Evolutionary conservation across 306 rosid genomes (phyloP).

Genomic region (Citrullus amarus): DNA sequence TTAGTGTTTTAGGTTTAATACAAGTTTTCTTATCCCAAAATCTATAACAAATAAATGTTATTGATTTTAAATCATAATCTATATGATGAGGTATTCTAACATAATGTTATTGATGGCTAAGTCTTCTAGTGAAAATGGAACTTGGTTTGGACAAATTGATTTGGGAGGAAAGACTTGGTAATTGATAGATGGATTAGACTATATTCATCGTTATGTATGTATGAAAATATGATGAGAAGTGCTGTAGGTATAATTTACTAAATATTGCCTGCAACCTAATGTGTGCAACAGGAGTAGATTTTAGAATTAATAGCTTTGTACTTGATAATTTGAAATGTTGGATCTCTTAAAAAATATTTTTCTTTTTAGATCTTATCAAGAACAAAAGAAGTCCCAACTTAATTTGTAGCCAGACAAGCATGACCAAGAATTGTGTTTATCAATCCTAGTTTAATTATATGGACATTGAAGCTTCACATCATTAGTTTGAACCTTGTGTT

Average conservation of each 20-base stretch:
- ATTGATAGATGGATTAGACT: not conserved
- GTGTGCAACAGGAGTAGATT: not conserved
- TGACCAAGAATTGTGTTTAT: no score
- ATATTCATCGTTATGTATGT: not conserved
- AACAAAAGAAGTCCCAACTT: no score
- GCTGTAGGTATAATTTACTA: not conserved
- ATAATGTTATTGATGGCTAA: not conserved
- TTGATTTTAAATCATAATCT: not conserved
- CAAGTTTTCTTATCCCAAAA: not conserved
- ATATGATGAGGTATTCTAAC: no score
- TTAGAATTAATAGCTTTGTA: no score
- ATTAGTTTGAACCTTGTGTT: not conserved
- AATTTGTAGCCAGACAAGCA: no score
- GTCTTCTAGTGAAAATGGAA: not conserved
- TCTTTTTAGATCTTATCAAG: no score
- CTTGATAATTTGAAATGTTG: no score
- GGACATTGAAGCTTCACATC: no score
- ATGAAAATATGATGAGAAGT: not conserved
- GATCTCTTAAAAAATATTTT: no score
- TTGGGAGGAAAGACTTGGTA: not conserved
- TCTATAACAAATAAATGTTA: not conserved
- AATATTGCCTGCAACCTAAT: not conserved
- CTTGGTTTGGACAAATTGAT: not conserved
- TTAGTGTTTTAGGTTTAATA: not conserved
- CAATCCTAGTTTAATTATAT: no score